Conservation (phyloP, 192 early-diverging fungal genomes). For the Umbelopsis vinacea region DNA sequence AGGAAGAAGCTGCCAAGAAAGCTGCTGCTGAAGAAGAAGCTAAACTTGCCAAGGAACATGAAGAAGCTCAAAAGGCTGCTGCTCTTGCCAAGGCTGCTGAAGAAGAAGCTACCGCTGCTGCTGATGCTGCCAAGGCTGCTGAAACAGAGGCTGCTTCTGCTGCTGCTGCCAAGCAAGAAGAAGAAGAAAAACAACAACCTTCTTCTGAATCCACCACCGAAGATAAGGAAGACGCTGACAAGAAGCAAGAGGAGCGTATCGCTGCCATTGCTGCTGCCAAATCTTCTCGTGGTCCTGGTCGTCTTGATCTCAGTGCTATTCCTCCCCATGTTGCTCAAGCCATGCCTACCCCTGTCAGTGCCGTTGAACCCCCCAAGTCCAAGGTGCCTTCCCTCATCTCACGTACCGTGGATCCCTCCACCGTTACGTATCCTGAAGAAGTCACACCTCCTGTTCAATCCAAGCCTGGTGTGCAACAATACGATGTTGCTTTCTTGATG, state of each 20-base stretch:
- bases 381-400: slow-evolving; percentile 45
- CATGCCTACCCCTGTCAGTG: slow-evolving; percentile 45
- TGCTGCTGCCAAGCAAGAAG: neutral
- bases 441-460: slow-evolving; percentile 44
- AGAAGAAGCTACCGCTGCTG: neutral
- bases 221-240: slow-evolving; percentile 20
- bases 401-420: slow-evolving; percentile 48
- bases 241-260: slow-evolving; percentile 30
- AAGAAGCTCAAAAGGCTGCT: neutral
- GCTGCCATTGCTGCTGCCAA: slow-evolving; percentile 36
- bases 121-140: neutral
- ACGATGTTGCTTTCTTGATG: slow-evolving; percentile 78
- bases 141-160: neutral
- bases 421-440: slow-evolving; percentile 49
- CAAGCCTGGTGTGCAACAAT: slow-evolving; percentile 63
- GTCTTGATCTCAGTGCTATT: slow-evolving; percentile 36
- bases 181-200: no score
- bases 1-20: slow-evolving; percentile 29
- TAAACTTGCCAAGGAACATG: slow-evolving; percentile 4
- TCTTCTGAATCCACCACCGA: neutral
- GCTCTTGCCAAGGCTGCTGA: slow-evolving; percentile 9
- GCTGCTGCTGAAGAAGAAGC: slow-evolving; percentile 23
- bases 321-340: slow-evolving; percentile 48
- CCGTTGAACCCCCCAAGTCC: slow-evolving; percentile 43
- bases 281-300: slow-evolving; percentile 33